Base-by-base conservation (phyloP, 2,329 filamentous ascomycete species). In the Colletotrichum endophyticum region DNA sequence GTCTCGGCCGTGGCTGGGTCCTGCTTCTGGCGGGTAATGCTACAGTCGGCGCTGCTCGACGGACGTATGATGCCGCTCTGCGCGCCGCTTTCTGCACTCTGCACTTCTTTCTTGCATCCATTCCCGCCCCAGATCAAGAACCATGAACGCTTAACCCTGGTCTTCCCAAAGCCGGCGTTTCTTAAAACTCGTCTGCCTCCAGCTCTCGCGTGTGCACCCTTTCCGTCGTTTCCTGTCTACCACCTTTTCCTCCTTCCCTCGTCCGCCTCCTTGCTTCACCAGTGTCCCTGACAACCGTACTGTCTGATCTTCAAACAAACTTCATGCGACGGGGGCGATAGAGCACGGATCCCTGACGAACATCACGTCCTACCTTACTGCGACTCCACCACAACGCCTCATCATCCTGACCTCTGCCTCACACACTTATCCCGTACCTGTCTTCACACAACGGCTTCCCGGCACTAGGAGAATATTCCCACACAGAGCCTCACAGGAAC, bases 281-380 rank as follows among this genome's bases (percentile, higher is more conserved):
- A 75, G 70, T 66, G 77, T 78, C 76, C 77, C 77, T 78, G 78
- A 75, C 78, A 72, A 57, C 70, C 80, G 77, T 80, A 81, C 77
- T 81, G 84, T 84, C 81, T 85, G 83, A 85, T 85, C 84, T 82
- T 79, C 82, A 80, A 80, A 80, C 80, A 78, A 78, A 68, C 73
- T 80, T 81, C 77, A 84, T 82, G 81, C 81, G 79, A 83, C 80
- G 76, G 66, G 74, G 78, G 27, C 57, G 44, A 73, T 73, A 73
- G 63, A 77, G 77, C 78, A 79, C 79, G 80, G 79, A 79, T 66
- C 72, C 76, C 75, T 69, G 66, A 72, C 71, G 57, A 57, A 78
- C 72, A 76, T 77, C 73, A 71, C 70, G 70, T 69, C 69, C 36
- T 72, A 73, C 63, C 57, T 72, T 62, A 57, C 73, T 67, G 61